phyloP scores from a whole-genome alignment of 768 basidiomycete species.

The Tricholoma hemisulphureum region DNA sequence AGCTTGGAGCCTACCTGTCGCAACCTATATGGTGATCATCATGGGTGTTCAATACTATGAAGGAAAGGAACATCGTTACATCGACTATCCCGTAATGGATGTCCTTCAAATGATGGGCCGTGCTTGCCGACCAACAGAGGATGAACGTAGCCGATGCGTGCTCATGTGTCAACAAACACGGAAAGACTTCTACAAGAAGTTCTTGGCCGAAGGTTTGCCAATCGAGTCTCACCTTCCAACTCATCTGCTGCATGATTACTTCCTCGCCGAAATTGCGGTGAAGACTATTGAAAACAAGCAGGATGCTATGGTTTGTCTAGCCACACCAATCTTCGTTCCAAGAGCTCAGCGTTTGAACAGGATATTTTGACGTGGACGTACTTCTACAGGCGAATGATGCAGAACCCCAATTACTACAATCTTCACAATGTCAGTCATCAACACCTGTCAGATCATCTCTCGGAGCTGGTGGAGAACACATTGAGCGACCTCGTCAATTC shows the following conservation, averaged over 20 bases:
- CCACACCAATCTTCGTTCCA: not conserved
- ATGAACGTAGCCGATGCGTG: conserved; percentile 89
- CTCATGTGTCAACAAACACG: conserved; percentile 97
- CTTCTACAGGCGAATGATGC: conserved; percentile 96
- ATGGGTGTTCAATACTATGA: conserved; percentile 99
- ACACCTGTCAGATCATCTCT: conserved; percentile 92
- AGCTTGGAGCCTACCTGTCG: conserved; percentile 92
- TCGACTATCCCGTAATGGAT: conserved; percentile 98
- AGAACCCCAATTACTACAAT: conserved; percentile 96
- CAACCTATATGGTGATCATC: conserved; percentile 97
- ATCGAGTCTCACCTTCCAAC: conserved; percentile 95
- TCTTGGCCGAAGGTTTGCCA: conserved; percentile 93
- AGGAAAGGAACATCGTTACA: conserved; percentile 96
- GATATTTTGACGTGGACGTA: conserved; percentile 99
- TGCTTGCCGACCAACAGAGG: conserved; percentile 89
- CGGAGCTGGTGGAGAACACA: conserved; percentile 93
- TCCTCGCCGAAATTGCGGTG: conserved; percentile 96
- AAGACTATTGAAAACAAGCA: conserved; percentile 99
- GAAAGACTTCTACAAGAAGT: conserved; percentile 99
- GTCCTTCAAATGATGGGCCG: conserved; percentile 99
- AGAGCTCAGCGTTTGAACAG: conserved; percentile 30
- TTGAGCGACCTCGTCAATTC: conserved; percentile 89
- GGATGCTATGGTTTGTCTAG: conserved; percentile 75
- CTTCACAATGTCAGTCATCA: conserved; percentile 94
- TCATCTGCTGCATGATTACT: conserved; percentile 91